These are phyloP conservation scores for Fusarium papillatum DNA, from an alignment of 2,329 filamentous ascomycete species.

Conservation along the genomic window DNA sequence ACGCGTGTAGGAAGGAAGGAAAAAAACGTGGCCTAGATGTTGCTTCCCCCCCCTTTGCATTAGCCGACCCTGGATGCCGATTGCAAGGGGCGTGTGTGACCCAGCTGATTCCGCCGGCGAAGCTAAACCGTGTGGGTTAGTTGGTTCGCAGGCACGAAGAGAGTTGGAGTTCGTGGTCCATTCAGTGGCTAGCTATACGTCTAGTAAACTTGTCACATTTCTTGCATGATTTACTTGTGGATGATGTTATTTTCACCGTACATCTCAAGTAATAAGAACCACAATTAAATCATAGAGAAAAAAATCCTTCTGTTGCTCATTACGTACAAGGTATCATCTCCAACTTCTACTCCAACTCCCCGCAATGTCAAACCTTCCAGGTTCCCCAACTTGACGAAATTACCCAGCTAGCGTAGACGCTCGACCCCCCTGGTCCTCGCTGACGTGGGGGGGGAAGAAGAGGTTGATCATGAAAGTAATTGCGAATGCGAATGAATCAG, in stretches of 20 bases:
- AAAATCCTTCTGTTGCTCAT: neutral
- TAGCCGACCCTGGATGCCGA: conserved; percentile 8
- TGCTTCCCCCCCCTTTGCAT: neutral
- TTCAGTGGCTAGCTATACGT: neutral
- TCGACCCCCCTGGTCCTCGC: neutral
- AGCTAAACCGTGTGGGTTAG: neutral
- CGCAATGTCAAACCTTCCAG: neutral
- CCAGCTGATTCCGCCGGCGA: neutral
- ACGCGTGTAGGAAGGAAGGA: neutral
- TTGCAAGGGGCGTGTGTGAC: neutral
- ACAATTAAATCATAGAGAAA: neutral
- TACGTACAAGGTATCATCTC: conserved; percentile 5
- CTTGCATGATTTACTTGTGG: neutral
- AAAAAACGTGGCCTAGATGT: neutral
- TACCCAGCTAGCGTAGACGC: neutral
- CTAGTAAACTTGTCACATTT: neutral
- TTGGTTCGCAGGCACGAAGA: neutral
- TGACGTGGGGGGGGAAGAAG: neutral
- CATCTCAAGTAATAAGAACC: neutral
- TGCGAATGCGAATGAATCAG: neutral
- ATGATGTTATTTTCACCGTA: neutral
- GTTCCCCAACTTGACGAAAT: neutral
- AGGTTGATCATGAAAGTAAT: neutral
- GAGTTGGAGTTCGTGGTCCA: neutral
- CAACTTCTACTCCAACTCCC: conserved; percentile 7